Base-by-base conservation (phyloP, 1,139 yeast species). In the Pichia inconspicua region DNA sequence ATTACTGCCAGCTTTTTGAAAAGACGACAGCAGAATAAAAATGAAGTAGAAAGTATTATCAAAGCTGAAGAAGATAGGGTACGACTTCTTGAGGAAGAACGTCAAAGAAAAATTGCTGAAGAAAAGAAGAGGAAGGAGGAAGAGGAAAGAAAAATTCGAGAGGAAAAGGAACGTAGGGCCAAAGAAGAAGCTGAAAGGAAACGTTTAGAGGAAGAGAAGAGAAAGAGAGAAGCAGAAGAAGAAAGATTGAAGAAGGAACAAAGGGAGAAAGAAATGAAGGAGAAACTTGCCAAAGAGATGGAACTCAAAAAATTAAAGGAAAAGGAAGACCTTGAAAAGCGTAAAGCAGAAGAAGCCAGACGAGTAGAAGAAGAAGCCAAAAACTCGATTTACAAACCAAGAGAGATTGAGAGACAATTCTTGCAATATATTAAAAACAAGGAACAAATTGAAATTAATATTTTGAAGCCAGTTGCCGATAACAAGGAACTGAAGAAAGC, bases 371-470 rank as follows among this genome's bases (percentile, higher is more conserved):
- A 45, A 53, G 53, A 48, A 48, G 55, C 43, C 52, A 50, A 43
- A 58, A 46, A 56, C 32, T 51, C 46, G 45, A 55, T 55, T 31
- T 72, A 82, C 0, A 66, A 71, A 55, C 69, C 67, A 46, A 43
- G 51, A 0, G 58, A 58, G 0, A 71, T 85, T 10, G 79, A 77
- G 44, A 58, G 62, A 27, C 71, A 69, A 30, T 83, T 79, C 54
- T 46, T 67, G n/a, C 64, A 71, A 42, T 77, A 84, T 58, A 80
- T 75, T 56, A 64, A 73, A 44, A 75, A 74, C 54, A 85, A 86
- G 47, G 63, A 61, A 6, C 75, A 74, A 37, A 84, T 88, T 52
- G 86, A 88, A 58, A 55, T 58, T 1, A 70, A 74, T 25, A 73
- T 90, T 36, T 82, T 78, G 9, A 71, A 67, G 37, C 74, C 82